phyloP scores from a whole-genome alignment of 164 flowering plant genomes.

The Vitis amurensis region DNA sequence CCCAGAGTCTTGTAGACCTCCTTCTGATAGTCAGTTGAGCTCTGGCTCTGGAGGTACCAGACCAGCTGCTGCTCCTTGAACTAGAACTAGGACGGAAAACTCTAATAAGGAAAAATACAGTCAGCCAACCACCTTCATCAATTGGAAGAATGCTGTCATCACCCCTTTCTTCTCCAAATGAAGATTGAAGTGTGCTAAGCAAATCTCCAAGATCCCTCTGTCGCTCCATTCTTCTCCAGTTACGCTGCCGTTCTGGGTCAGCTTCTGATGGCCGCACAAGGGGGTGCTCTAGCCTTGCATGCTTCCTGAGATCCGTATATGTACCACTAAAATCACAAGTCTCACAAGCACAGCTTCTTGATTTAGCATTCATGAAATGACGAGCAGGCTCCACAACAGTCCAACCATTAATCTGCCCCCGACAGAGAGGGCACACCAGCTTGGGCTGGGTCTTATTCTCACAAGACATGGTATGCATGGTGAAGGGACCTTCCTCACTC shows the following conservation, averaged over 20 bases:
- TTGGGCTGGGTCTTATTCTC: conserved; percentile 31
- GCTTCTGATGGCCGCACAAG: conserved; percentile 69
- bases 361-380: conserved; percentile 70
- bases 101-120: conserved; percentile 58
- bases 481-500: conserved; percentile 20
- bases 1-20: conserved; percentile 59
- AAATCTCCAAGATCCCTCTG: conserved; percentile 85
- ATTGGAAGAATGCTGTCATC: conserved; percentile 38
- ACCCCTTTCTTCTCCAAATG: conserved; percentile 53
- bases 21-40: conserved; percentile 50
- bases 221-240: conserved; percentile 82
- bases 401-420: conserved; percentile 76
- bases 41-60: conserved; percentile 57
- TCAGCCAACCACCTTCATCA: conserved; percentile 59
- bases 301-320: conserved; percentile 77
- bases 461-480: conserved; percentile 17
- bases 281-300: conserved; percentile 85
- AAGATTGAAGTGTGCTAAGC: conserved; percentile 76
- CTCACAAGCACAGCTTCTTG: conserved; percentile 78
- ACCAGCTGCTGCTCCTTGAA: conserved; percentile 55
- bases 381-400: conserved; percentile 74
- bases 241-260: conserved; percentile 72
- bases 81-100: conserved; percentile 45
- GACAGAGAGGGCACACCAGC: conserved; percentile 81
- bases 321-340: conserved; percentile 69